These are phyloP conservation scores for Fomes fomentarius DNA, from an alignment of 1,284 basidiomycete genomes.

Conservation along the genomic window DNA sequence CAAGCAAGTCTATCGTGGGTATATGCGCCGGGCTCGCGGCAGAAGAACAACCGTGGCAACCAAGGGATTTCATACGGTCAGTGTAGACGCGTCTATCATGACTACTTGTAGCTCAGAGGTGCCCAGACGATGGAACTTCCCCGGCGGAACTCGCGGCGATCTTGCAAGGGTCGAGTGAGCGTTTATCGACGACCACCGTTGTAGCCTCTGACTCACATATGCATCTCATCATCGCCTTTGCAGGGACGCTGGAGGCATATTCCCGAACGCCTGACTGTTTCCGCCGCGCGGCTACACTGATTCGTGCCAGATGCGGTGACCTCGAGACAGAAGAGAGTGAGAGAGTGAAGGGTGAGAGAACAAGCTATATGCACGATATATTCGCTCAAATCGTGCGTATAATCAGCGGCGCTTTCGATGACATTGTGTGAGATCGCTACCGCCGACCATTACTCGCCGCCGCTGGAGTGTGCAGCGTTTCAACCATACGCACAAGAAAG, in stretches of 20 bases:
- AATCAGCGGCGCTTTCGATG: slow-evolving; percentile 71
- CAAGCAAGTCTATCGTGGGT: slow-evolving; percentile 11
- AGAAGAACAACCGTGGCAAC: not conserved
- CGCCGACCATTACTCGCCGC: slow-evolving; percentile 63
- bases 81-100: not conserved
- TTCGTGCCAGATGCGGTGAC: slow-evolving; percentile 55
- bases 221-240: not conserved
- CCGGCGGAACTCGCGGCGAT: slow-evolving; percentile 16
- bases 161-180: slow-evolving; percentile 16
- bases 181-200: no score
- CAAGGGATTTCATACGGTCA: not conserved
- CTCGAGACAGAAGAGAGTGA: slow-evolving; percentile 62
- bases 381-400: slow-evolving; percentile 10
- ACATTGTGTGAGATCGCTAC: slow-evolving; percentile 77
- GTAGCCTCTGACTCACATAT: not conserved
- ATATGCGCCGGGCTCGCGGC: slow-evolving; percentile 11
- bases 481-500: slow-evolving; percentile 3
- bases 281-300: slow-evolving; percentile 47
- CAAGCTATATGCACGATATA: not conserved
- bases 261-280: slow-evolving; percentile 64
- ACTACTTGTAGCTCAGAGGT: not conserved
- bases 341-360: slow-evolving; percentile 50
- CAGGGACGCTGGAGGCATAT: slow-evolving; percentile 29
- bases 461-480: slow-evolving; percentile 64
- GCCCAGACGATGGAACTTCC: not conserved